Conservation (phyloP, 345 rosid genomes). For the Anacardium occidentale region DNA sequence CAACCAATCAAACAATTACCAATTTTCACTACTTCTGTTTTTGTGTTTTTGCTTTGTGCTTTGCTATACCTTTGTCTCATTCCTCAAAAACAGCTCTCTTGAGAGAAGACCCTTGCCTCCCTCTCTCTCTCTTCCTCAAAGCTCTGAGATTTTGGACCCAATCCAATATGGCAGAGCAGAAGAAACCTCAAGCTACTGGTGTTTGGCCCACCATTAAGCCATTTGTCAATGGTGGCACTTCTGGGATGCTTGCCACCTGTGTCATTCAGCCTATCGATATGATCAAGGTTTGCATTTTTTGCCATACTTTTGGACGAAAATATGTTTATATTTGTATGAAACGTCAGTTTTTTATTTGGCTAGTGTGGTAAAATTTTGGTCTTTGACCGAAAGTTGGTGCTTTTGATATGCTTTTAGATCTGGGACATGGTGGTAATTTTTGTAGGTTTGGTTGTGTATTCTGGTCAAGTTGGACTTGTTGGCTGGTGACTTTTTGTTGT, state of each 20-base stretch:
- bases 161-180: conserved; percentile 58
- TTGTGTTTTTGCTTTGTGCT: too few relatives aligned
- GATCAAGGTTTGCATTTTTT: conserved; percentile 61
- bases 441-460: too few relatives aligned
- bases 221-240: conserved; percentile 89
- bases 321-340: too few relatives aligned
- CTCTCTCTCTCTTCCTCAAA: conserved; percentile 10
- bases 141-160: conserved; percentile 18
- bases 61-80: too few relatives aligned
- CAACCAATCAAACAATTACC: too few relatives aligned
- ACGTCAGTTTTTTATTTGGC: conserved; percentile 1
- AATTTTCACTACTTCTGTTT: too few relatives aligned
- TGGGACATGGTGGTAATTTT: too few relatives aligned
- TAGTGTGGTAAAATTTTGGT: not conserved
- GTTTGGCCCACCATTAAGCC: conserved; percentile 89
- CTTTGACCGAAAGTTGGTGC: conserved; percentile 7
- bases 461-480: too few relatives aligned
- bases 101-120: not conserved
- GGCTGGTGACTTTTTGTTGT: too few relatives aligned
- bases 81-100: too few relatives aligned
- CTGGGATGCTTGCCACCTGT: conserved; percentile 99
- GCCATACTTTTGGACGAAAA: not conserved
- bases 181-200: conserved; percentile 56
- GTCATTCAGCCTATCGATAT: conserved; percentile 96
- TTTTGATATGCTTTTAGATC: not conserved